A percentile compares a stretch with the other conserved stretches of the same genome.
Evolutionary conservation across 2,329 filamentous ascomycete genomes (phyloP).

Genomic region (Aspergillus cejpii): DNA sequence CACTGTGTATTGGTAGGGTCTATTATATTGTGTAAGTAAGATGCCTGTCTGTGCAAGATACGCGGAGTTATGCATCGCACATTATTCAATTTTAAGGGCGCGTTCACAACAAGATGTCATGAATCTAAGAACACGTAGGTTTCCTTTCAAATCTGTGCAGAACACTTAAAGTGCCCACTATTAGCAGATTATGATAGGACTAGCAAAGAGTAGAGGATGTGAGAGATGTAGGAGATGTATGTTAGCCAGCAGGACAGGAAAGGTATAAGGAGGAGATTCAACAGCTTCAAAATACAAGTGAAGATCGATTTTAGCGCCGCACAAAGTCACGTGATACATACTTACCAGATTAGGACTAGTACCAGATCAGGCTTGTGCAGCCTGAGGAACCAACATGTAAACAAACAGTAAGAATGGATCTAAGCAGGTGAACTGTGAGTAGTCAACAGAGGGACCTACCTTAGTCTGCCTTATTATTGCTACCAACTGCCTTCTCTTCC

Average conservation of each 20-base stretch:
- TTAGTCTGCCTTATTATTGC: too few relatives aligned
- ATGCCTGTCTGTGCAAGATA: constrained; percentile 3
- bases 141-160: not conserved
- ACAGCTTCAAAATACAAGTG: constrained; percentile 4
- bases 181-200: not conserved
- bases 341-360: constrained; percentile 21
- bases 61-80: constrained; percentile 15
- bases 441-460: too few relatives aligned
- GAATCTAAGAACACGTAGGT: not conserved
- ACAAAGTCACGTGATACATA: constrained; percentile 20
- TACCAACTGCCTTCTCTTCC: not conserved
- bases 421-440: too few relatives aligned
- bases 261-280: not conserved
- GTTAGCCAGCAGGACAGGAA: not conserved
- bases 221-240: not conserved
- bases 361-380: constrained; percentile 24
- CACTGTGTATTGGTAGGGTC: not conserved
- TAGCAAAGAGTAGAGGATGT: not conserved
- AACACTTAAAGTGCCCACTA: not conserved
- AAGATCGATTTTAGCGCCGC: constrained; percentile 18
- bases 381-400: constrained; percentile 33
- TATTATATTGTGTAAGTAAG: constrained; percentile 8
- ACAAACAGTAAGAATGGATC: constrained; percentile 28
- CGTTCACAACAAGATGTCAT: not conserved
- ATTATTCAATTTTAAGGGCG: constrained; percentile 13